Conservation (phyloP, 140 eudicot species). For the Eryngium alpinum region DNA sequence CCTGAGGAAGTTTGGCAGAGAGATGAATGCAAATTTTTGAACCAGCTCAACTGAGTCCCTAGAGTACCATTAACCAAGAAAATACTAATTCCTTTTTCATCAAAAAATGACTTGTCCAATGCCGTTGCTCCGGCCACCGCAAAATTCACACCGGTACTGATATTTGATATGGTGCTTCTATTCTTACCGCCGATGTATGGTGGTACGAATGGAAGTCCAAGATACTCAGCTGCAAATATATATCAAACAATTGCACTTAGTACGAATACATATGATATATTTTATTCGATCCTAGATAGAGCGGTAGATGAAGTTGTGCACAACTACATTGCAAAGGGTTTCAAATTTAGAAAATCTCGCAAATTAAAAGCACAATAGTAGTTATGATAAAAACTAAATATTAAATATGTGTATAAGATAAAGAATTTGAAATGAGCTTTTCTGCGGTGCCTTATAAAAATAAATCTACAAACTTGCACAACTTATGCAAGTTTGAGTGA, state of each 20-base stretch:
- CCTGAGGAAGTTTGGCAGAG: slow-evolving; percentile 29
- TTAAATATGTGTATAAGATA: too few relatives aligned
- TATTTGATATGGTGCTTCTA: not conserved
- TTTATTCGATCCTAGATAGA: not conserved
- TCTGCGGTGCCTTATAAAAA: too few relatives aligned
- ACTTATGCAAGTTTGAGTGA: too few relatives aligned
- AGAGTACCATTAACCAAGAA: slow-evolving; percentile 35
- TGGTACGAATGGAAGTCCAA: slow-evolving; percentile 40
- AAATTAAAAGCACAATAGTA: too few relatives aligned
- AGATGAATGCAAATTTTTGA: slow-evolving; percentile 29
- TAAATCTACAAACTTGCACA: too few relatives aligned
- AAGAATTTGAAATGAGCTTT: too few relatives aligned
- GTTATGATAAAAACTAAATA: too few relatives aligned
- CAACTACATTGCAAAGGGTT: too few relatives aligned
- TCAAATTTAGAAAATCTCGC: too few relatives aligned
- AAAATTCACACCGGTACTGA: slow-evolving; percentile 47
- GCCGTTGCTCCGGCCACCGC: slow-evolving; percentile 70
- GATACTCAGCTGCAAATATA: slow-evolving; percentile 36
- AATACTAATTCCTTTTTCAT: slow-evolving; percentile 26
- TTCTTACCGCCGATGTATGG: slow-evolving; percentile 44
- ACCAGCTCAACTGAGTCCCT: slow-evolving; percentile 49
- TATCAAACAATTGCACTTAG: too few relatives aligned
- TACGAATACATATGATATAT: not conserved
- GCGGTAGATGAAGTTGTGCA: too few relatives aligned
- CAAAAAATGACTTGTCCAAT: slow-evolving; percentile 30